phyloP scores from a whole-genome alignment of 208 protist species.

The Leishmania guyanensis region DNA sequence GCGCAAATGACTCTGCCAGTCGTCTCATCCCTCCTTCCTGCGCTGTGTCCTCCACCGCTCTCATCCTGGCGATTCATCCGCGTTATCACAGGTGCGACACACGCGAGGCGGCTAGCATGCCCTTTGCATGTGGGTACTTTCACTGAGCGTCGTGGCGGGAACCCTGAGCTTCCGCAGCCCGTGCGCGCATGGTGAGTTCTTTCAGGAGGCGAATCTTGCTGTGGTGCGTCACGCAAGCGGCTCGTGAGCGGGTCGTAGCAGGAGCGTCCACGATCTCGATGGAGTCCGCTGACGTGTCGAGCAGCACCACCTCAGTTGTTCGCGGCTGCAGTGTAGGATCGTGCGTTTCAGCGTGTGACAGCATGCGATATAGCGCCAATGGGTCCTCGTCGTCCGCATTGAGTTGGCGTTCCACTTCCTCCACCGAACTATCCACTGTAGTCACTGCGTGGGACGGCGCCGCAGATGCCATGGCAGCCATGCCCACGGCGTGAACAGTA shows the following conservation, averaged over 20 bases:
- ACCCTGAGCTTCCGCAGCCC: background rate
- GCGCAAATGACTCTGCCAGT: background rate
- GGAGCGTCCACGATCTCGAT: conserved; percentile 5
- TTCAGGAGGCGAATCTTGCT: background rate
- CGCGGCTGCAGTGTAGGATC: conserved; percentile 10
- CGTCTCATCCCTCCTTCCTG: background rate
- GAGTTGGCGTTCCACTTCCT: conserved; percentile 30
- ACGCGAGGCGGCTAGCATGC: background rate
- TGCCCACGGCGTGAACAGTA: conserved; percentile 42
- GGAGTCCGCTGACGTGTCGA: conserved; percentile 1
- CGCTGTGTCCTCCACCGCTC: background rate
- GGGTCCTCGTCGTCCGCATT: conserved; percentile 59
- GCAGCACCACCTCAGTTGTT: background rate
- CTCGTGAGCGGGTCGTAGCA: background rate
- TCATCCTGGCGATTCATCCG: background rate
- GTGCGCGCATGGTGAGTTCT: conserved; percentile 12
- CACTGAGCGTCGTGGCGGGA: background rate
- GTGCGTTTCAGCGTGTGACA: conserved; percentile 42
- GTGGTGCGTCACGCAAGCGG: conserved; percentile 8
- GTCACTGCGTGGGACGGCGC: conserved; percentile 10
- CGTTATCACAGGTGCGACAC: background rate
- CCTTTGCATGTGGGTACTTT: background rate
- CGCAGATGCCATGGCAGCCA: conserved; percentile 12
- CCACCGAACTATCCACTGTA: conserved; percentile 24
- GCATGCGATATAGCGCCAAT: conserved; percentile 47